Conservation (phyloP, 352 stramenopile species). For the Phytophthora uliginosa region DNA sequence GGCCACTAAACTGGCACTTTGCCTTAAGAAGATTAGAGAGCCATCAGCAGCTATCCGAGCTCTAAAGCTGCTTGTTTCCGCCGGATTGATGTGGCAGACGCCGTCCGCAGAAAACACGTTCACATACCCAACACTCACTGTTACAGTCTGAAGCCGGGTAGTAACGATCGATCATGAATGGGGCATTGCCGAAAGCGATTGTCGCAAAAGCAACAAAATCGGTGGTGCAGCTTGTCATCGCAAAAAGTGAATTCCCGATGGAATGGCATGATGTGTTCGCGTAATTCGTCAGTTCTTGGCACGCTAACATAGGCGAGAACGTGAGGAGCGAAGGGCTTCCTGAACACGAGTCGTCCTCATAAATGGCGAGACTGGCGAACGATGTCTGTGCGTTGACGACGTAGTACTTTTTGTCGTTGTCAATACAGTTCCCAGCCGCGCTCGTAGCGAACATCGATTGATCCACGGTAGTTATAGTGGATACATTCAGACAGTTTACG, state of each 20-base stretch:
- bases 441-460: neutral
- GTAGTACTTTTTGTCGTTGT: neutral
- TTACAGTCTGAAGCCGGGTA: neutral
- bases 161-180: conserved; percentile 5
- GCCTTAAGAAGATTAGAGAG: neutral
- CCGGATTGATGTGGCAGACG: neutral
- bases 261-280: neutral
- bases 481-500: neutral
- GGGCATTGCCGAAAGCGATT: neutral
- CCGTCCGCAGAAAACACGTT: neutral
- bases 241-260: neutral
- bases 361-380: neutral
- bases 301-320: conserved; percentile 3
- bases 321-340: conserved; percentile 2
- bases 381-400: neutral
- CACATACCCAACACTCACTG: neutral
- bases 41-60: neutral
- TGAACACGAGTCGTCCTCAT: conserved; percentile 9
- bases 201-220: conserved; percentile 2
- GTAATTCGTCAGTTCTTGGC: neutral
- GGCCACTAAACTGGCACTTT: too few species aligned
- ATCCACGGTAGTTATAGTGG: neutral
- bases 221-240: conserved; percentile 2
- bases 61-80: neutral
- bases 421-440: neutral